These are phyloP conservation scores for Diospyros lotus DNA, from an alignment of 148 eudicot species.

Conservation along the genomic window DNA sequence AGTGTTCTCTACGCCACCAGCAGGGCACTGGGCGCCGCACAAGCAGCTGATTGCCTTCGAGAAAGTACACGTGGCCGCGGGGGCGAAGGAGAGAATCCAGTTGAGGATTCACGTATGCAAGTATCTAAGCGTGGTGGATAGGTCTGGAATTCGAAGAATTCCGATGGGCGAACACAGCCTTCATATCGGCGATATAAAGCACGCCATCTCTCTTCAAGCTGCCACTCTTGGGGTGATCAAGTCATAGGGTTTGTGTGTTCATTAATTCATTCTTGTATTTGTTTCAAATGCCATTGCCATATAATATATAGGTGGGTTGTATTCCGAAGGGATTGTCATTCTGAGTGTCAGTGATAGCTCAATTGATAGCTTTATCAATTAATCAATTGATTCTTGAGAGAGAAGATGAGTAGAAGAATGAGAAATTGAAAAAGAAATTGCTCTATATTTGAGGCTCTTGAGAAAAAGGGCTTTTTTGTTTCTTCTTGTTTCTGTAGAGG, in stretches of 20 bases:
- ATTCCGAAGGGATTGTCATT: not conserved
- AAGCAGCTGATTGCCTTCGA: slow-evolving; percentile 73
- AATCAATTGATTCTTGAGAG: not conserved
- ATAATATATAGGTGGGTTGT: not conserved
- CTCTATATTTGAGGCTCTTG: too few species aligned
- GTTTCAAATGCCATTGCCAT: too few species aligned
- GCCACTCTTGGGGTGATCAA: slow-evolving; percentile 42
- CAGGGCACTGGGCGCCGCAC: slow-evolving; percentile 59
- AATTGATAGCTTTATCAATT: not conserved
- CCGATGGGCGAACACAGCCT: slow-evolving; percentile 71
- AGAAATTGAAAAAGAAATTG: too few species aligned
- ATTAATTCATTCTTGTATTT: not conserved
- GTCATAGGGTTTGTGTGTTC: slow-evolving; percentile 10
- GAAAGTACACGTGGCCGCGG: slow-evolving; percentile 52
- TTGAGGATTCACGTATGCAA: slow-evolving; percentile 73
- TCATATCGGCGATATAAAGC: slow-evolving; percentile 59
- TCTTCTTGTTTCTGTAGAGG: too few species aligned
- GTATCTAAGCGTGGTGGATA: slow-evolving; percentile 70
- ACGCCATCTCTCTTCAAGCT: slow-evolving; percentile 51
- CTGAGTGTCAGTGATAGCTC: not conserved
- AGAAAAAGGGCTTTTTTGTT: too few species aligned
- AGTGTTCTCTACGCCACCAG: slow-evolving; percentile 65
- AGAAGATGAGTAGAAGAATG: too few species aligned
- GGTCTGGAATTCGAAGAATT: slow-evolving; percentile 61
- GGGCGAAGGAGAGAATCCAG: slow-evolving; percentile 40